Evolutionary conservation across 306 rosid genomes (phyloP).

Genomic region (Dalbergia cultrata): DNA sequence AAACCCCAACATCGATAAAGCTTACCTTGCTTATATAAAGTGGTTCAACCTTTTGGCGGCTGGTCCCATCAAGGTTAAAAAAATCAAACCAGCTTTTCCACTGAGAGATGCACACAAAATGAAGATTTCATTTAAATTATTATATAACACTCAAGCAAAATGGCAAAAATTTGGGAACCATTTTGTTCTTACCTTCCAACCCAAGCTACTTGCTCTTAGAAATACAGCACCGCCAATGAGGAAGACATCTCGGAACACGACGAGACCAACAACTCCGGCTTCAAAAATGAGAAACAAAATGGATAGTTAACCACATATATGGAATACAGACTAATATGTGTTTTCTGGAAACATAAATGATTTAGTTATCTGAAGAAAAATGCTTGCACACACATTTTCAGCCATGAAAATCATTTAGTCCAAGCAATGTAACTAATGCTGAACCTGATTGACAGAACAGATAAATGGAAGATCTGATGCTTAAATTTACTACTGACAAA

Average conservation of each 20-base stretch:
- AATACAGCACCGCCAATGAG: slow-evolving; percentile 86
- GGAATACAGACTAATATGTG: not conserved
- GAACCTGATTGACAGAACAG: not conserved
- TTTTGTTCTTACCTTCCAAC: slow-evolving; percentile 76
- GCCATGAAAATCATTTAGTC: slow-evolving; percentile 10
- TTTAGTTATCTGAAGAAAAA: not conserved
- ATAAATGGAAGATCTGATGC: not conserved
- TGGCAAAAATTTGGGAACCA: slow-evolving; percentile 10
- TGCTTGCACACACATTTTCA: not conserved
- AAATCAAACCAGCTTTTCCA: slow-evolving; percentile 87
- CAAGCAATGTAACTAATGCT: slow-evolving; percentile 19
- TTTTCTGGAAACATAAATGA: slow-evolving; percentile 13
- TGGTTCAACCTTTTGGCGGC: slow-evolving; percentile 85
- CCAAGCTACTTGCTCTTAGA: slow-evolving; percentile 79
- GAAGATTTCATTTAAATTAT: slow-evolving; percentile 34
- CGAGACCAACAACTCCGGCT: slow-evolving; percentile 93
- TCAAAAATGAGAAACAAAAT: slow-evolving; percentile 45
- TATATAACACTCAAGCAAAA: slow-evolving; percentile 29
- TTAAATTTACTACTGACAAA: not conserved
- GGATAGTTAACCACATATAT: slow-evolving; percentile 31
- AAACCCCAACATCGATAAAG: slow-evolving; percentile 2
- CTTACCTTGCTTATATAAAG: slow-evolving; percentile 92
- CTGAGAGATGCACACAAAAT: slow-evolving; percentile 54
- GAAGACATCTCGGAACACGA: slow-evolving; percentile 84
- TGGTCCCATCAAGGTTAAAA: slow-evolving; percentile 75